Evolutionary conservation across 352 stramenopile species (phyloP), one percentile per base, ranked within the genome.

Genomic region (Globisporangium sylvaticum): DNA sequence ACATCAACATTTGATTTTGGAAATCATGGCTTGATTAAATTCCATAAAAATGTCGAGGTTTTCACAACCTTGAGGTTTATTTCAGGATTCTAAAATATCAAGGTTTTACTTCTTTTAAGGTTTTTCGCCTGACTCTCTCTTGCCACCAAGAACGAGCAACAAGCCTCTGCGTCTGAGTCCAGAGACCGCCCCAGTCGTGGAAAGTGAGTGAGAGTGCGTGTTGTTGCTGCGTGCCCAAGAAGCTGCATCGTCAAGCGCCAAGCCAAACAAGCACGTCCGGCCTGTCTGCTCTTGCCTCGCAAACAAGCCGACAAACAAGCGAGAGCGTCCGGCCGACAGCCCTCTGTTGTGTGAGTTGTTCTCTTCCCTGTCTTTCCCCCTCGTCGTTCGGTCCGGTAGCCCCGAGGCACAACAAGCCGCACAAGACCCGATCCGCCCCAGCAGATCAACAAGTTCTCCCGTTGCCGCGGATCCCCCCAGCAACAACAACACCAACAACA

Each of bases 121-220:
- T 18, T 44, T 44, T 44, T 44, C 37, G 5, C n/a, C n/a, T 20
- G 37, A 20, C 37, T 44, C 39, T 20, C 14, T 46, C 14, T 46
- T 46, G 39, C 14, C 39, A n/a, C 14, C 39, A 46, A 46, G 37
- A 20, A 18, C 37, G 2, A 44, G 37, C 31, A 34, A 22, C 34
- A 34, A 54, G 42, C 56, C 57, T 15, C 37, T 3, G 34, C 58
- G 24, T 64, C 58, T 64, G 58, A 55, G 58, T 63, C 37, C 58
- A 63, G 58, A 54, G 37, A 32, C 34, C 9, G 56, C 12, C 32
- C 27, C 53, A 58, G 14, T 58, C 27, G 53, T 22, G 52, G 52
- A 58, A 58, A 46, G 39, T 46, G 39, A 46, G 12, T 25, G 29
- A 46, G 57, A 22, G 57, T 25, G 58, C 58, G 56, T 20, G 22